These are phyloP conservation scores for Podospora tetraspora DNA, from an alignment of 495 filamentous ascomycete species.

Conservation along the genomic window DNA sequence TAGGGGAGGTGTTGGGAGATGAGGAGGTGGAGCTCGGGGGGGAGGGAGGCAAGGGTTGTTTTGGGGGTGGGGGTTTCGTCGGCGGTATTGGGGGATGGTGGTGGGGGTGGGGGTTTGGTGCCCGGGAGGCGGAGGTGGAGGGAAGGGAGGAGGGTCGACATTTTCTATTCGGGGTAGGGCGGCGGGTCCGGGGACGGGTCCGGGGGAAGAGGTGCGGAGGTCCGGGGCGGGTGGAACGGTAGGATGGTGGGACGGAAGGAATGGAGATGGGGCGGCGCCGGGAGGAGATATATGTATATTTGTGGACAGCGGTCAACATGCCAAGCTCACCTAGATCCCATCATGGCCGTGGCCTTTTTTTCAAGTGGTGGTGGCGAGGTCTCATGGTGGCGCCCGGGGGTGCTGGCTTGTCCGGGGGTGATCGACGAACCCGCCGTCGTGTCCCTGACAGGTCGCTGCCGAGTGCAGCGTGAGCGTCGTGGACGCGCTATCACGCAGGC, in stretches of 20 bases:
- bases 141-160: not conserved
- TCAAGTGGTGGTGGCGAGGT: constrained; percentile 7
- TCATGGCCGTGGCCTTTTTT: constrained; percentile 1
- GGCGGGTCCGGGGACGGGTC: not conserved
- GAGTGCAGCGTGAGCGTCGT: not conserved
- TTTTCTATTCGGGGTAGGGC: not conserved
- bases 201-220: not conserved
- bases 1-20: constrained; percentile 50
- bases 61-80: not conserved
- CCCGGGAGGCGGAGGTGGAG: not conserved
- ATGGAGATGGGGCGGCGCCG: not conserved
- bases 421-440: constrained; percentile 6
- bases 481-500: constrained; percentile 5
- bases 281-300: constrained; percentile 2
- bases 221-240: not conserved
- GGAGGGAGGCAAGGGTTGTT: constrained; percentile 34
- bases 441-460: not conserved
- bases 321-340: not conserved
- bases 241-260: not conserved
- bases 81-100: not conserved
- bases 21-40: constrained; percentile 57
- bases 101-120: not conserved
- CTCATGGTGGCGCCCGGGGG: not conserved
- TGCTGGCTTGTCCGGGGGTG: not conserved
- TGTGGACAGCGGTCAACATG: no score